Base-by-base conservation (phyloP, 805 yeast genomes). In the Candida silvatica region DNA sequence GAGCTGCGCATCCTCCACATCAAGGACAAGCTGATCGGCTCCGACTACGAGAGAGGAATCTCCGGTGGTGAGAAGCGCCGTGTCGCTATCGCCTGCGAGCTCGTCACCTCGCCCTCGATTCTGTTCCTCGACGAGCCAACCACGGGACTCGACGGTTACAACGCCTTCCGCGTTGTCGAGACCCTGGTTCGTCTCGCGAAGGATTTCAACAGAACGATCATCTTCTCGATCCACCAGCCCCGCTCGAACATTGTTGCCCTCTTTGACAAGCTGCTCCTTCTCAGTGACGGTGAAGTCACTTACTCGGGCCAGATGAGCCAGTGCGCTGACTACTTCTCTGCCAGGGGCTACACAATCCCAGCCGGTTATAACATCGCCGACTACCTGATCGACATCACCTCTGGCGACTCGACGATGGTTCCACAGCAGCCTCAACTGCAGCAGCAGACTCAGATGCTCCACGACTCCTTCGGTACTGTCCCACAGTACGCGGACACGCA, bases 141-240 rank as follows among this genome's bases (percentile, higher is more conserved):
- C 0, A 85, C 96, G 0, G 99, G 99, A 1, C 66, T 92, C 39
- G 99, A 92, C 56, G 79, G 97, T 6, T 90, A 74, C 54, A 90
- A 88, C 59, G 97, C 98, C 1, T 77, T 74, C 51, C 86, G 88
- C 47, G 98, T 92, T 6, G 68, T 92, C 29, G 97, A 87, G 41
- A 72, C 86, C 41, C 66, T 92, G 30, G 90, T 83, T 3, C 71
- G 81, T 38, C 66, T 92, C 38, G 85, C 97, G 0, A 69, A 77
- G 38, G 80, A 77, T 47, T 83, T 79, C 56, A 78, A 82, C 40
- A 76, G 97, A 52, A 90, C 98, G 0, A 77, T 92, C 32, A 74
- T 92, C 2, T 81, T 92, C 54, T 86, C 98, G 0, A 92, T 92
- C 44, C 98, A 92, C 61, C 98, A 92, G 54, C 98, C 98, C 8